A percentile compares a stretch with the other conserved stretches of the same genome.
phyloP scores from a whole-genome alignment of 495 filamentous ascomycete species.

The Penicillium psychrofluorescens region DNA sequence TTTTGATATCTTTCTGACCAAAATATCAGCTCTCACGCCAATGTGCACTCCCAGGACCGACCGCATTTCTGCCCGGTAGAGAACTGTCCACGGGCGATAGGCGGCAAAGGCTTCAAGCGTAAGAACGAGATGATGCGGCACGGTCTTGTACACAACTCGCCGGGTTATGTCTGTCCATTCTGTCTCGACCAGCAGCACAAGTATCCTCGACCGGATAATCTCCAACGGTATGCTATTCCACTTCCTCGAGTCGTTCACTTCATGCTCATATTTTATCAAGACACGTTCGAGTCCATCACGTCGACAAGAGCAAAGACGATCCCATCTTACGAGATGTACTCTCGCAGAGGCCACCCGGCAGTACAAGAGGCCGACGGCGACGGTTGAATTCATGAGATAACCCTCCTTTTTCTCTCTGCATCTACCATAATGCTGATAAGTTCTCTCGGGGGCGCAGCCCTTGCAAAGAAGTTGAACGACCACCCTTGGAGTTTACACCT shows the following conservation, averaged over 20 bases:
- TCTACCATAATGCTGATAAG: too few species aligned
- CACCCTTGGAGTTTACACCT: too few species aligned
- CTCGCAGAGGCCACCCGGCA: slow-evolving; percentile 76
- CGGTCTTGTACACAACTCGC: slow-evolving; percentile 89
- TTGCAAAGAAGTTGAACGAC: too few species aligned
- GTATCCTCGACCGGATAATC: slow-evolving; percentile 94
- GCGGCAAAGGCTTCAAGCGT: slow-evolving; percentile 93
- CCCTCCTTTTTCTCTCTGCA: too few species aligned
- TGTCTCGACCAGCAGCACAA: slow-evolving; percentile 94
- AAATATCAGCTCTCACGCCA: slow-evolving; percentile 80
- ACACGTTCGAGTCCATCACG: slow-evolving; percentile 83
- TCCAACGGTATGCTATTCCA: slow-evolving; percentile 66
- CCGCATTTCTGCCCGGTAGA: slow-evolving; percentile 87
- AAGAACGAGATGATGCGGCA: slow-evolving; percentile 99
- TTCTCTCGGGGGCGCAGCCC: too few species aligned
- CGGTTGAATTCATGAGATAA: slow-evolving; percentile 31
- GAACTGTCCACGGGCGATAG: slow-evolving; percentile 69
- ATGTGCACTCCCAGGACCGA: slow-evolving; percentile 85
- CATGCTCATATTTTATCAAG: slow-evolving; percentile 27
- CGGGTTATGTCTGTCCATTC: slow-evolving; percentile 95
- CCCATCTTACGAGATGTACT: slow-evolving; percentile 71
- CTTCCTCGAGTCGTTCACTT: too few species aligned
- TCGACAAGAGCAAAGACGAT: slow-evolving; percentile 82
- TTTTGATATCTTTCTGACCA: background rate
- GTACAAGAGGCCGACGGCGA: slow-evolving; percentile 72